phyloP scores from a whole-genome alignment of 176 grass and related monocot genomes.

The Aegilops umbellulata region DNA sequence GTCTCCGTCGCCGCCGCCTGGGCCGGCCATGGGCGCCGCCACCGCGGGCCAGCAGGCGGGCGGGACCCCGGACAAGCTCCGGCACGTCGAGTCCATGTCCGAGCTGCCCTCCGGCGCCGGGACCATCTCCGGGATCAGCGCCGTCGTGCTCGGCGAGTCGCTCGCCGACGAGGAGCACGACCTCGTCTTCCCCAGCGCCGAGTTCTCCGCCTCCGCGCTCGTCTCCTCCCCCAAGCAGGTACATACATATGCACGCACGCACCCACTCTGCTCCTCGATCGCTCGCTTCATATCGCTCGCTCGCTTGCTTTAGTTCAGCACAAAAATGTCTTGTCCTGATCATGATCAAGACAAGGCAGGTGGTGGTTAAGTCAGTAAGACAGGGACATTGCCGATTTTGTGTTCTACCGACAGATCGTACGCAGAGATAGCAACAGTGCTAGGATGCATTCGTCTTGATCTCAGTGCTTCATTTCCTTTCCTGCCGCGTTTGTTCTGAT shows the following conservation, averaged over 20 bases:
- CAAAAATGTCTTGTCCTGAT: conserved; percentile 21
- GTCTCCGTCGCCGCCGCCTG: not conserved
- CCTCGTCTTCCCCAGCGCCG: conserved; percentile 65
- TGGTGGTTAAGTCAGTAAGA: not conserved
- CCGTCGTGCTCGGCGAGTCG: conserved; percentile 78
- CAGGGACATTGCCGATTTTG: conserved; percentile 10
- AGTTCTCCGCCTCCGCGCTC: conserved; percentile 70
- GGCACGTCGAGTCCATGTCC: conserved; percentile 85
- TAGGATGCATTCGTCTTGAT: not conserved
- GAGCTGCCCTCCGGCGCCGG: conserved; percentile 69
- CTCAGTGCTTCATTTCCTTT: not conserved
- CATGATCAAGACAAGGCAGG: not conserved
- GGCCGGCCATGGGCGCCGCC: conserved; percentile 41
- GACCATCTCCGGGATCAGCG: conserved; percentile 61
- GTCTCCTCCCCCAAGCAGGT: conserved; percentile 84
- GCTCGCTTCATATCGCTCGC: not conserved
- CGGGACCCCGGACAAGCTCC: conserved; percentile 45
- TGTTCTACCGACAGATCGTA: not conserved
- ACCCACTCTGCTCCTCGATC: not conserved
- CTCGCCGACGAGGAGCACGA: conserved; percentile 83
- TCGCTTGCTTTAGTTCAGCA: not conserved
- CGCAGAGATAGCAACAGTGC: not conserved
- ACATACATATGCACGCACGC: not conserved
- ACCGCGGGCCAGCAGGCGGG: conserved; percentile 33
- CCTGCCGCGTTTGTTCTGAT: not conserved